Evolutionary conservation across 305 asterid genomes (phyloP).

Genomic region (Fraxinus ornus): DNA sequence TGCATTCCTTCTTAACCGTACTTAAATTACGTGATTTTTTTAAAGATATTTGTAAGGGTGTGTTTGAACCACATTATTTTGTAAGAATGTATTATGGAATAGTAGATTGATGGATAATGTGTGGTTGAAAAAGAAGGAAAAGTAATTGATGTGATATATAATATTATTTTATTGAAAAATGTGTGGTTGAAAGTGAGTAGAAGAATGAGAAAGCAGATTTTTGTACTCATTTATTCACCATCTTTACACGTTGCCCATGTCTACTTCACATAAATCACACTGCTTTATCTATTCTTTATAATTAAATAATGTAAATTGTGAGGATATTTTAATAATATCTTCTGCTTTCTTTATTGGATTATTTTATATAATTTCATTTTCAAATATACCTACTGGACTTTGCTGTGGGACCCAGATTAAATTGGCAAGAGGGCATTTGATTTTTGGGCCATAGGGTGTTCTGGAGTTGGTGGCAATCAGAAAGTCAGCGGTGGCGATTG

Average conservation of each 20-base stretch:
- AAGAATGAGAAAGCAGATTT: slow-evolving; percentile 22
- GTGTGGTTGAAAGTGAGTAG: too few relatives aligned
- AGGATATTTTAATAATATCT: slow-evolving; percentile 24
- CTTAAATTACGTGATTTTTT: neutral
- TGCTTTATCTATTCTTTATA: neutral
- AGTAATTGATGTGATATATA: too few relatives aligned
- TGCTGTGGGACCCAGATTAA: neutral
- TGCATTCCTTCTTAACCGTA: neutral
- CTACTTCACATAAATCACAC: slow-evolving; percentile 23
- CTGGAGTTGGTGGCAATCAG: neutral
- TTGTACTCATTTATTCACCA: slow-evolving; percentile 28
- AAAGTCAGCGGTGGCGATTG: slow-evolving; percentile 7
- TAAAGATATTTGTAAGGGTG: too few relatives aligned
- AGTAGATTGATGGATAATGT: too few relatives aligned
- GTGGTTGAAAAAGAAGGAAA: too few relatives aligned
- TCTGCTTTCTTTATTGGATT: neutral
- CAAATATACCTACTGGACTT: neutral
- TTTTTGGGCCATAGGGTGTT: neutral
- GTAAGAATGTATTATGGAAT: too few relatives aligned
- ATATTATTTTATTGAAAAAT: too few relatives aligned
- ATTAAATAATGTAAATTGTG: neutral
- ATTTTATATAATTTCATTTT: neutral
- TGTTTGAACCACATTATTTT: too few relatives aligned
- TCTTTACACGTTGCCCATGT: slow-evolving; percentile 34
- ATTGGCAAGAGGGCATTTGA: neutral